These are phyloP conservation scores for Sclerospora graminicola DNA, from an alignment of 352 stramenopile species.

Conservation along the genomic window DNA sequence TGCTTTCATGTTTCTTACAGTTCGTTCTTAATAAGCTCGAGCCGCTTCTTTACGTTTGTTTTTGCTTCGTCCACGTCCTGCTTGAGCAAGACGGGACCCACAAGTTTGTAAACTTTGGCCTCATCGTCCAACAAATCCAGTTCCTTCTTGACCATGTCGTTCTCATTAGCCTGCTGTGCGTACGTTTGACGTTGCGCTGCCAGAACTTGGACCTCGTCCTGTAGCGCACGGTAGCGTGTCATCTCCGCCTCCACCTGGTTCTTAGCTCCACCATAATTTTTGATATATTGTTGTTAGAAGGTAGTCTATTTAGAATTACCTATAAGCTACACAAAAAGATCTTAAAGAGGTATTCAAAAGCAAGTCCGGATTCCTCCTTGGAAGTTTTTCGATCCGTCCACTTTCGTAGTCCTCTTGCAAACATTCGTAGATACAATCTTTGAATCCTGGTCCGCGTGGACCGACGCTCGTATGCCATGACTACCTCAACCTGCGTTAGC, in stretches of 20 bases:
- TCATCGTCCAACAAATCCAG: slow-evolving; percentile 81
- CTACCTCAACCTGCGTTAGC: too few relatives aligned
- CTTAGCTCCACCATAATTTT: slow-evolving; percentile 32
- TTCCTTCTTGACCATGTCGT: slow-evolving; percentile 94
- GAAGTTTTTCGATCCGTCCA: too few relatives aligned
- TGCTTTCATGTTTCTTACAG: slow-evolving; percentile 43
- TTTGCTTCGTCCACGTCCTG: slow-evolving; percentile 91
- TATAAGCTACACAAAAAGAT: too few relatives aligned
- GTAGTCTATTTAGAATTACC: too few relatives aligned
- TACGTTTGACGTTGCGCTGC: slow-evolving; percentile 84
- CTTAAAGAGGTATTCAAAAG: too few relatives aligned
- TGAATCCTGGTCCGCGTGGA: too few relatives aligned
- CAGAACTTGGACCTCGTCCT: slow-evolving; percentile 86
- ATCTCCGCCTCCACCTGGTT: slow-evolving; percentile 84
- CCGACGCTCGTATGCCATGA: too few relatives aligned
- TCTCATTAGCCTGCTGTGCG: slow-evolving; percentile 91
- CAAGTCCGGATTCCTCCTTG: too few relatives aligned
- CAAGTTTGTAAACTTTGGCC: slow-evolving; percentile 91
- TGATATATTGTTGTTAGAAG: too few relatives aligned
- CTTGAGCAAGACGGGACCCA: slow-evolving; percentile 92
- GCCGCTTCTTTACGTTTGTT: slow-evolving; percentile 90
- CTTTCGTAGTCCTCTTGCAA: too few relatives aligned
- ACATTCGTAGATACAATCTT: too few relatives aligned
- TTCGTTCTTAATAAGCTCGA: slow-evolving; percentile 95
- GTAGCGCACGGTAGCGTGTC: slow-evolving; percentile 83